Conservation (phyloP, 169 alveolate species). For the Cryptosporidium tyzzeri region DNA sequence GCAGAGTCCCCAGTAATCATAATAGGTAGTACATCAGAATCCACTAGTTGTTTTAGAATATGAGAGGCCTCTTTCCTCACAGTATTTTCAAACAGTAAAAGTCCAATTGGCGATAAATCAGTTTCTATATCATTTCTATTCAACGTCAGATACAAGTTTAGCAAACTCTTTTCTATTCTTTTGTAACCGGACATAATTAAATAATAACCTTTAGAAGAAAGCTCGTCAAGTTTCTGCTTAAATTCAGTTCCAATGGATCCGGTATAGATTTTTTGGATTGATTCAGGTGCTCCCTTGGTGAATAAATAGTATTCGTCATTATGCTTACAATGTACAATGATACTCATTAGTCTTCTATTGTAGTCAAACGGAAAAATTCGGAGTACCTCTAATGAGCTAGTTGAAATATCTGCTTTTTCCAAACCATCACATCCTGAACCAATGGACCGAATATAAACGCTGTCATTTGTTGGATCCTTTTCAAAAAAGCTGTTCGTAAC, state of each 20-base stretch:
- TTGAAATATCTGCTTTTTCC: neutral
- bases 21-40: constrained; percentile 43
- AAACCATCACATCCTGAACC: neutral
- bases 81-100: constrained; percentile 36
- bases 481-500: constrained; percentile 66
- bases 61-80: constrained; percentile 38
- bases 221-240: constrained; percentile 39
- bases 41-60: constrained; percentile 11
- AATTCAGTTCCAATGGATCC: neutral
- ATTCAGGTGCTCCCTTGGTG: constrained; percentile 73
- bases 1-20: constrained; percentile 73
- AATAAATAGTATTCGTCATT: constrained; percentile 28
- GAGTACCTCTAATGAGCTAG: constrained; percentile 38
- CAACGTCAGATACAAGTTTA: constrained; percentile 6
- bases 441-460: constrained; percentile 13
- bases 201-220: constrained; percentile 56
- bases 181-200: constrained; percentile 30
- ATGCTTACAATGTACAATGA: constrained; percentile 23
- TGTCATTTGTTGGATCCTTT: neutral
- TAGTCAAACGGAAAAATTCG: constrained; percentile 66
- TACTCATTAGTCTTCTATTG: constrained; percentile 64
- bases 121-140: constrained; percentile 57
- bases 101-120: constrained; percentile 38
- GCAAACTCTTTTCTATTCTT: neutral
- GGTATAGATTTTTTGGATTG: constrained; percentile 5